Conservation (phyloP, 1,139 yeast species). For the Debaryomyces nepalensis region DNA sequence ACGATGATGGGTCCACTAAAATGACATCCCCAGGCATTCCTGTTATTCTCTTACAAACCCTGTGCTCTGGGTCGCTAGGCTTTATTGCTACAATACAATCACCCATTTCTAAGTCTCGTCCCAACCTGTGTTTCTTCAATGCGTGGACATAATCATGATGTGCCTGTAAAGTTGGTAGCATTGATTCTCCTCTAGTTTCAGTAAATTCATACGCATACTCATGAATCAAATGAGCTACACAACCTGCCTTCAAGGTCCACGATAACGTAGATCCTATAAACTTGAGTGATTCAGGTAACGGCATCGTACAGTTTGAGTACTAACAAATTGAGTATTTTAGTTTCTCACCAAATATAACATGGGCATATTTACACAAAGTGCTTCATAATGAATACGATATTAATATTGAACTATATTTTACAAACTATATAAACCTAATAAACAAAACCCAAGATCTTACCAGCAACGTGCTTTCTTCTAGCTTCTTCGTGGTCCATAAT, state of each 20-base stretch:
- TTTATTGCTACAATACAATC: slow-evolving; percentile 88
- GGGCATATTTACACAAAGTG: slow-evolving; percentile 4
- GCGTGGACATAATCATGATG: slow-evolving; percentile 82
- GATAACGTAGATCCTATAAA: slow-evolving; percentile 41
- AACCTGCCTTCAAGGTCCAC: slow-evolving; percentile 64
- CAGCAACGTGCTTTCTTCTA: slow-evolving; percentile 98
- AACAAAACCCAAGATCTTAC: slow-evolving; percentile 93
- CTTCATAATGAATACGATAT: background rate
- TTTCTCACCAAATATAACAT: background rate
- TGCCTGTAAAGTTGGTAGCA: slow-evolving; percentile 87
- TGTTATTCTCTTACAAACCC: slow-evolving; percentile 90
- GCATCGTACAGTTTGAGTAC: slow-evolving; percentile 14
- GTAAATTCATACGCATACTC: slow-evolving; percentile 74
- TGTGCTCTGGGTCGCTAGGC: slow-evolving; percentile 84
- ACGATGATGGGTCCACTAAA: slow-evolving; percentile 76
- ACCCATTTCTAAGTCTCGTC: slow-evolving; percentile 70
- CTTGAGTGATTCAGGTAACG: slow-evolving; percentile 29
- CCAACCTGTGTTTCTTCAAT: slow-evolving; percentile 61
- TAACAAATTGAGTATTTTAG: background rate
- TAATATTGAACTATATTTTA: slow-evolving; percentile 6
- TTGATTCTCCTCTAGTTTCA: slow-evolving; percentile 89
- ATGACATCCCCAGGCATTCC: slow-evolving; percentile 96
- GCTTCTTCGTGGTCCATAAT: slow-evolving; percentile 99
- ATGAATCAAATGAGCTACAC: slow-evolving; percentile 69
- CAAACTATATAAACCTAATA: slow-evolving; percentile 51